Conservation (phyloP, 1,284 basidiomycete genomes). For the Tilletia horrida region DNA sequence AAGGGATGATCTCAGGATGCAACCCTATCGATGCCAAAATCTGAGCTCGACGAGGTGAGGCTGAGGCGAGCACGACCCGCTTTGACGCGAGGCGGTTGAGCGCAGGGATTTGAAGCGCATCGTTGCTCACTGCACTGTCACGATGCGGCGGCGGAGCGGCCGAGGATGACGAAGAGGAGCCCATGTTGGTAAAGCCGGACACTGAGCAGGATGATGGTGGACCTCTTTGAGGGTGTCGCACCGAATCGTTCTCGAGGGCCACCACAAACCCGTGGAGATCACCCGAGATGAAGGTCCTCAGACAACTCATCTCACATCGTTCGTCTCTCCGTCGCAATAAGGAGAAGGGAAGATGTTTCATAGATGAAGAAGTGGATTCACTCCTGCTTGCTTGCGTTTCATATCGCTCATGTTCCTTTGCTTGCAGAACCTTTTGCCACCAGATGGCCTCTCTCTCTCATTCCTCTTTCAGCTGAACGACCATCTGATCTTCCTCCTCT, state of each 20-base stretch:
- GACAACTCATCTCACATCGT: no score
- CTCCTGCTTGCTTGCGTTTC: slow-evolving; percentile 2
- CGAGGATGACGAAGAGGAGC: slow-evolving; percentile 9
- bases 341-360: not conserved
- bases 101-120: slow-evolving; percentile 24
- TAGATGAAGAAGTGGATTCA: not conserved
- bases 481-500: not conserved
- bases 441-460: not conserved
- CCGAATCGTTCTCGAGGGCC: no score
- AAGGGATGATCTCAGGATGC: slow-evolving; percentile 79
- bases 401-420: no score
- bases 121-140: not conserved
- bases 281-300: no score
- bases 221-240: no score
- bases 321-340: no score
- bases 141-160: not conserved
- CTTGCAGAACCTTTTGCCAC: no score
- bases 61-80: slow-evolving; percentile 45
- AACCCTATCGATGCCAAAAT: slow-evolving; percentile 59
- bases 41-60: slow-evolving; percentile 44
- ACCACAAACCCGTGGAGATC: no score
- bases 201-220: no score
- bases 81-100: slow-evolving; percentile 43
- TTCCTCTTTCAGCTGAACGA: not conserved
- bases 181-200: no score